A percentile compares a stretch with the other conserved stretches of the same genome.
These are phyloP conservation scores for Pachyrhizus erosus DNA, from an alignment of 306 rosid species.

Conservation along the genomic window DNA sequence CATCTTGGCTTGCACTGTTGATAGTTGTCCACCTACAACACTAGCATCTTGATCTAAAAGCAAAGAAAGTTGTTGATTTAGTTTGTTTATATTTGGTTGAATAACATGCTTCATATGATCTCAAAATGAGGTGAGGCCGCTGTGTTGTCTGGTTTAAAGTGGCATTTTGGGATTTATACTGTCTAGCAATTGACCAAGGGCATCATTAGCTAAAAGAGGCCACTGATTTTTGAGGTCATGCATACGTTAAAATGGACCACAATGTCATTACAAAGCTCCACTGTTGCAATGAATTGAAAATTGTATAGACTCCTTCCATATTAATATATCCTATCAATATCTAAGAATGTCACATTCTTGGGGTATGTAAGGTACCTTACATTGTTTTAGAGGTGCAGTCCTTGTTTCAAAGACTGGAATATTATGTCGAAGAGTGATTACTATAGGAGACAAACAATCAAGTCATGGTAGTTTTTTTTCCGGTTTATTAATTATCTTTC, in stretches of 20 bases:
- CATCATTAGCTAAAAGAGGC: neutral
- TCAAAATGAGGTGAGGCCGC: neutral
- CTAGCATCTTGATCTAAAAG: slow-evolving; percentile 62
- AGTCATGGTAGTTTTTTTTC: neutral
- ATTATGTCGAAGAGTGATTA: neutral
- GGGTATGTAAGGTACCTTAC: neutral
- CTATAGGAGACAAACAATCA: neutral
- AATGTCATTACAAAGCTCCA: neutral
- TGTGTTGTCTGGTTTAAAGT: no score
- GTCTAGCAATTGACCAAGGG: neutral
- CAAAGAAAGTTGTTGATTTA: neutral
- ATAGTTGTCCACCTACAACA: slow-evolving; percentile 70
- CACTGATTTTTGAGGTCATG: neutral
- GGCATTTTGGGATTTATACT: no score
- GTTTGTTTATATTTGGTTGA: neutral
- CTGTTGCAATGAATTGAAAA: neutral
- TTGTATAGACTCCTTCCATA: neutral
- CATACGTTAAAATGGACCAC: neutral
- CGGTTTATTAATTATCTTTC: neutral
- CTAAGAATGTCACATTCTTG: neutral
- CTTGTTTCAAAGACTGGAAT: neutral
- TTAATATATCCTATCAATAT: no score
- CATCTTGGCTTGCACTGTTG: slow-evolving; percentile 81
- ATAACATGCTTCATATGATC: slow-evolving; percentile 36
- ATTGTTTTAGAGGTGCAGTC: neutral